Percentiles rank a stretch among this genome's conserved stretches.
Conservation (phyloP, 2,329 filamentous ascomycete species). For the Fusarium haematococcum region DNA sequence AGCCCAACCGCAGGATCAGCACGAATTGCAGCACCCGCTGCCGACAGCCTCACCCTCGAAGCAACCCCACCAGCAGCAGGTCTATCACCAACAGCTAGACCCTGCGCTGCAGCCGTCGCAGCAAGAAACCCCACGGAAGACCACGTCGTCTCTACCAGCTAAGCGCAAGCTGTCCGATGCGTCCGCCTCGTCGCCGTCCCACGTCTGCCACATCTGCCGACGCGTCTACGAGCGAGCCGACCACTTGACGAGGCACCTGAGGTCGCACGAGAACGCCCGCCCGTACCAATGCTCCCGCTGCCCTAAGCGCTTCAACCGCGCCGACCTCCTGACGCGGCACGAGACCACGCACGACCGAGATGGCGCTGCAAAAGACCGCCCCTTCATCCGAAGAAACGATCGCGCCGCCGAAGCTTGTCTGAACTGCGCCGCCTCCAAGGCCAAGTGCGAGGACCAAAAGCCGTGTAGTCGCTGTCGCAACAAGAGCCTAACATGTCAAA, state of each 20-base stretch:
- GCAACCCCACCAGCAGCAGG: slow-evolving; percentile 14
- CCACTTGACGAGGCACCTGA: slow-evolving; percentile 42
- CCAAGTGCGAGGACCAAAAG: slow-evolving; percentile 44
- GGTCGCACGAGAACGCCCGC: slow-evolving; percentile 44
- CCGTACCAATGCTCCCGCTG: slow-evolving; percentile 45
- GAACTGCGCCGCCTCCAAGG: slow-evolving; percentile 44
- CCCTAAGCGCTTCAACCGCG: slow-evolving; percentile 44
- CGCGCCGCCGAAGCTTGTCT: slow-evolving; percentile 43
- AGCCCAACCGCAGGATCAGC: slow-evolving; percentile 23
- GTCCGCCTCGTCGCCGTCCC: slow-evolving; percentile 41
- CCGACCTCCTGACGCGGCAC: slow-evolving; percentile 42
- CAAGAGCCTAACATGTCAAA: slow-evolving; percentile 42
- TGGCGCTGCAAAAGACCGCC: slow-evolving; percentile 41
- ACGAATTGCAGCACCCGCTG: slow-evolving; percentile 29
- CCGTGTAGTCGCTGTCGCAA: slow-evolving; percentile 43
- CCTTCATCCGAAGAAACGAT: slow-evolving; percentile 42
- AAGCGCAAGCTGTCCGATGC: slow-evolving; percentile 44
- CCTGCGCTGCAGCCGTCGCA: slow-evolving; percentile 27
- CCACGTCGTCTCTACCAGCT: slow-evolving; percentile 27
- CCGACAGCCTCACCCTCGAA: slow-evolving; percentile 30
- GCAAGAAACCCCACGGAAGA: slow-evolving; percentile 20
- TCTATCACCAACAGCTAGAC: slow-evolving; percentile 34
- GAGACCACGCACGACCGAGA: slow-evolving; percentile 45
- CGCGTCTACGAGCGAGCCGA: slow-evolving; percentile 45
- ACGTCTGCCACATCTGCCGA: slow-evolving; percentile 44